Evolutionary conservation across 2,329 filamentous ascomycete genomes (phyloP).

Genomic region (Dissoconium aciculare): DNA sequence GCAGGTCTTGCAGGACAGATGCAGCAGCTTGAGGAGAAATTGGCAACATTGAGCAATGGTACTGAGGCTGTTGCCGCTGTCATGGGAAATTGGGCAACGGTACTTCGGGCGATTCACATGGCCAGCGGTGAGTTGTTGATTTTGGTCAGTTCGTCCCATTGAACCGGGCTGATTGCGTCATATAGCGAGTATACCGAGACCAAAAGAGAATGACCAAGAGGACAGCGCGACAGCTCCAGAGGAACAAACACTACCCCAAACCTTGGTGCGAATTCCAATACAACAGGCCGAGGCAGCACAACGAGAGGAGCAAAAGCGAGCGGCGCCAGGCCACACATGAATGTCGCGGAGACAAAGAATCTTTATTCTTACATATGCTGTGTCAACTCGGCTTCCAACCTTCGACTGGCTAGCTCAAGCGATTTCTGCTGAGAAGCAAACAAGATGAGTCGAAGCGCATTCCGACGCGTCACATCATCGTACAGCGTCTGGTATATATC

Average conservation of each 20-base stretch:
- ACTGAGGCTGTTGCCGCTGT: slow-evolving; percentile 80
- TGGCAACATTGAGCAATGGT: slow-evolving; percentile 62
- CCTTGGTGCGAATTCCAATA: slow-evolving; percentile 70
- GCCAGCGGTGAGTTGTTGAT: slow-evolving; percentile 49
- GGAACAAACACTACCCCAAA: slow-evolving; percentile 52
- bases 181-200: slow-evolving; percentile 57
- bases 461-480: too few relatives aligned
- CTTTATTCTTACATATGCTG: too few relatives aligned
- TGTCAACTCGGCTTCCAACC: too few relatives aligned
- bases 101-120: slow-evolving; percentile 73
- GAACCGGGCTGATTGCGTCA: too few relatives aligned
- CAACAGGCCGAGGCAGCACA: slow-evolving; percentile 40
- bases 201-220: slow-evolving; percentile 31
- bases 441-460: too few relatives aligned
- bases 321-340: slow-evolving; percentile 10
- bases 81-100: slow-evolving; percentile 75
- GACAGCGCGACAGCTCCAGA: slow-evolving; percentile 26
- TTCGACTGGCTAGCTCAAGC: too few relatives aligned
- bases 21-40: slow-evolving; percentile 64
- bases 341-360: too few relatives aligned
- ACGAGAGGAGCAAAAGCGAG: slow-evolving; percentile 15
- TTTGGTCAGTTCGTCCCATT: too few relatives aligned
- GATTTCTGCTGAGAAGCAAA: too few relatives aligned
- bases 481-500: too few relatives aligned
- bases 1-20: slow-evolving; percentile 67